Percentiles rank a stretch among this genome's conserved stretches.
These are phyloP conservation scores for Chalciporus piperatus DNA, from an alignment of 768 basidiomycete genomes.

Conservation along the genomic window DNA sequence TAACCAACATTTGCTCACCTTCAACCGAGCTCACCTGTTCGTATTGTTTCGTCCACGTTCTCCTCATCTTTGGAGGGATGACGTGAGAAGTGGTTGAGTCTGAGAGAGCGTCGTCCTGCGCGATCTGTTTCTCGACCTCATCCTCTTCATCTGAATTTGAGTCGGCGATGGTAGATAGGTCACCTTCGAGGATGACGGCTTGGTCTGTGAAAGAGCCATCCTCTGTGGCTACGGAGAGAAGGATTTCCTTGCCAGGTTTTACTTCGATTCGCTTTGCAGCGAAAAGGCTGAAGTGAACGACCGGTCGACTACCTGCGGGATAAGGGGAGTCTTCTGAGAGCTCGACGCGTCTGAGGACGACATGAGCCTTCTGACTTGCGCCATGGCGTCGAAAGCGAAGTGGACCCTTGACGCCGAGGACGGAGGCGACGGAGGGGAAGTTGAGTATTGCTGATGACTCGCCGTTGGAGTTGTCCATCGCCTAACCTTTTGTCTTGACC, in stretches of 20 bases:
- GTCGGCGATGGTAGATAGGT: conserved; percentile 30
- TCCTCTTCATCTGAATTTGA: conserved; percentile 37
- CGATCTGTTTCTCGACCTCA: conserved; percentile 40
- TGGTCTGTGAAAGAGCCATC: conserved; percentile 55
- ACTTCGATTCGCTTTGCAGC: conserved; percentile 69
- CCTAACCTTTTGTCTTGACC: conserved; percentile 13
- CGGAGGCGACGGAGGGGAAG: conserved; percentile 42
- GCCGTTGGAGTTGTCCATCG: conserved; percentile 39
- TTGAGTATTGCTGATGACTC: conserved; percentile 31
- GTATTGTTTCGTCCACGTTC: conserved; percentile 52
- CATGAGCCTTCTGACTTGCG: conserved; percentile 64
- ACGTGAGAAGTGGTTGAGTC: conserved; percentile 33
- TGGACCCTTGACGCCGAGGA: conserved; percentile 59
- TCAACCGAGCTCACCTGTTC: conserved; percentile 40
- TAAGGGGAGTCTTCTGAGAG: conserved; percentile 43
- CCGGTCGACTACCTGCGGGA: conserved; percentile 35
- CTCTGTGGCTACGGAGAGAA: conserved; percentile 53
- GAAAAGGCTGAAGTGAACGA: conserved; percentile 61
- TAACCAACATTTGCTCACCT: conserved; percentile 34
- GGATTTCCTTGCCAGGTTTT: conserved; percentile 68
- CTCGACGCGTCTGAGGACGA: conserved; percentile 62
- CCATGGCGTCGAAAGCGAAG: conserved; percentile 68
- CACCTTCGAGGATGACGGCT: conserved; percentile 58
- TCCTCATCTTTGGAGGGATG: conserved; percentile 64
- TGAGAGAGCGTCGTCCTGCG: conserved; percentile 40